Base-by-base conservation (phyloP, 2,329 filamentous ascomycete species). In the Didymella lethalis region DNA sequence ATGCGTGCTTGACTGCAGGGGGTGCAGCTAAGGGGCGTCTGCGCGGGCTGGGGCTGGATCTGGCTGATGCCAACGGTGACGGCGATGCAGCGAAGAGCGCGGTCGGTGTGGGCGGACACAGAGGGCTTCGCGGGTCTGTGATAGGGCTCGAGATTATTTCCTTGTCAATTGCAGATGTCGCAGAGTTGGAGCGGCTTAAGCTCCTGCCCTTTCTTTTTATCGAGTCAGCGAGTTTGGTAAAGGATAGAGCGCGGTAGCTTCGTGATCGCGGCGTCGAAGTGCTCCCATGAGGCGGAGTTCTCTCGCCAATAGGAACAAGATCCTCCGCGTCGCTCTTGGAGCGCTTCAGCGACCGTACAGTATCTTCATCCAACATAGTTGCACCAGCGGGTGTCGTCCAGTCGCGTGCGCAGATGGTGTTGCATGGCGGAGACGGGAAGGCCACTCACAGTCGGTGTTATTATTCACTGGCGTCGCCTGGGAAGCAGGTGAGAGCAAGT, bases 71-170 rank as follows among this genome's bases (percentile, higher is more conserved):
- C 61, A 55, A 16, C 47, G 64, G 40, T 59, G 54, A 51, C 20
- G 62, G 48, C 28, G 59, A 48, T 31, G 44, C 38, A 41, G 32
- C 28, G 47, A 54, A 48, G 47, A 31, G 6, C 36, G 53, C 25
- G 47, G 55, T 36, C 36, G 66, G 43, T 38, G 65, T 49, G 45
- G 56, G 50, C 26, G 56, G 61, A 49, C 60, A 64, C 31, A 72
- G 52, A 10, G 66, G 67, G 25, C 66, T 64, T 25, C 48, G 57
- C 10, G 47, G 38, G 44, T 69, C 49, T 47, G 62, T 18, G 23
- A 72, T 72, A 2, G 73, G 73, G 41, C 61, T 61, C 16, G 73
- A 75, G 25, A 73, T 74, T 4, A 46, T 51, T 6, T 58, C 34
- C 51, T 68, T 74, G 11, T 69, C 60, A 47, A 69, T 68, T 7